A percentile compares a stretch with the other conserved stretches of the same genome.
phyloP scores from a whole-genome alignment of 2,329 filamentous ascomycete species.

The Neopestalotiopsis sp. region DNA sequence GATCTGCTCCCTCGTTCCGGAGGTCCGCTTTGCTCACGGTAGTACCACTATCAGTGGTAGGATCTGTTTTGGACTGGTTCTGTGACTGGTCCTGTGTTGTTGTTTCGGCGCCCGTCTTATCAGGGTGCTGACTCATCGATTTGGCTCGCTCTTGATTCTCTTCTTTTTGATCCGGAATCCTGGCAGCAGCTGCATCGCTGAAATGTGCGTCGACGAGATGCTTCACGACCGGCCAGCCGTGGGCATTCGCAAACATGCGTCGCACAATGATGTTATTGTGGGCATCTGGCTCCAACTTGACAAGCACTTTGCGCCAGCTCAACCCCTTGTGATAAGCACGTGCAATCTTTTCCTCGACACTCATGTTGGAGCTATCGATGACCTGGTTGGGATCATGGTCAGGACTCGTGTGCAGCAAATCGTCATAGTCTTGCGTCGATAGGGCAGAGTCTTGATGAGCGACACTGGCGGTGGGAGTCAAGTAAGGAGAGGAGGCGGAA shows the following conservation, averaged over 20 bases:
- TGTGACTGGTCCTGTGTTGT: constrained; percentile 42
- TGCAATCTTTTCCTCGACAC: constrained; percentile 97
- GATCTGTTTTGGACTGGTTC: background rate
- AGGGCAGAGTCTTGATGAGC: constrained; percentile 48
- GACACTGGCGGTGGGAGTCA: constrained; percentile 27
- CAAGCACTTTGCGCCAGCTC: constrained; percentile 95
- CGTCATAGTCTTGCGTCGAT: constrained; percentile 58
- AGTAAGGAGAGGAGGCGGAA: constrained; percentile 38
- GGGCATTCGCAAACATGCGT: constrained; percentile 95
- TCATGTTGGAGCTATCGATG: constrained; percentile 72
- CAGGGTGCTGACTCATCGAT: constrained; percentile 58
- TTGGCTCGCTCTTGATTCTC: constrained; percentile 72
- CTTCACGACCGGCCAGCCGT: constrained; percentile 96
- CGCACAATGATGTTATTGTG: constrained; percentile 99
- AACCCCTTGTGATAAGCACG: constrained; percentile 91
- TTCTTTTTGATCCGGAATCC: constrained; percentile 71
- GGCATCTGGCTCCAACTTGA: constrained; percentile 92
- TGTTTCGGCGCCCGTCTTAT: constrained; percentile 70
- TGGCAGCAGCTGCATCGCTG: constrained; percentile 71
- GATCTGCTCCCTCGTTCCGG: background rate
- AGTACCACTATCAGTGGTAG: background rate
- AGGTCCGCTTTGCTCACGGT: background rate
- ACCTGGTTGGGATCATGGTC: constrained; percentile 51
- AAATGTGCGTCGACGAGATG: constrained; percentile 96
- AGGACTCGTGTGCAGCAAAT: constrained; percentile 51